Percentiles rank a stretch among this genome's conserved stretches.
Evolutionary conservation across 2,329 filamentous ascomycete species (phyloP).

Genomic region (Aaosphaeria arxii): DNA sequence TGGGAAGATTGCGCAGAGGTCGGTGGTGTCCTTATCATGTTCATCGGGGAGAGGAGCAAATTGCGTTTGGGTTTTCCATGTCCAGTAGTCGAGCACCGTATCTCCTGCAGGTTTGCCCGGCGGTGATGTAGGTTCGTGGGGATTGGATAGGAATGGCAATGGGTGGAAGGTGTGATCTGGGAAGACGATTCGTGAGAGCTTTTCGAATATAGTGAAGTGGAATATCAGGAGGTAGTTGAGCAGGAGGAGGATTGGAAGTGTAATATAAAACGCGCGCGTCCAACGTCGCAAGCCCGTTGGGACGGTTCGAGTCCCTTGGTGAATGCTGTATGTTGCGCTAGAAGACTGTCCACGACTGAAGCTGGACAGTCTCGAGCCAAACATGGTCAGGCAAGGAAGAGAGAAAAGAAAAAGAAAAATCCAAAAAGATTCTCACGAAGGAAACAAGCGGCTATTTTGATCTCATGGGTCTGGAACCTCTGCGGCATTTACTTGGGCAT

Average conservation of each 20-base stretch:
- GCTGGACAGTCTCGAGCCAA: no score
- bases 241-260: slow-evolving; percentile 5
- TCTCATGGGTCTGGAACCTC: no score
- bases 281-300: slow-evolving; percentile 2
- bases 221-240: slow-evolving; percentile 10
- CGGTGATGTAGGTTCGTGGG: not conserved
- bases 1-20: slow-evolving; percentile 26
- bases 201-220: slow-evolving; percentile 2
- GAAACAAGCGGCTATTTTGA: no score
- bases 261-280: slow-evolving; percentile 6
- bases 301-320: no score
- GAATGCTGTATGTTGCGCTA: not conserved
- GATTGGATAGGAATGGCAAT: slow-evolving; percentile 3
- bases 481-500: no score
- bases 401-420: no score
- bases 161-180: slow-evolving; percentile 9
- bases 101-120: not conserved
- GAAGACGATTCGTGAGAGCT: slow-evolving; percentile 3
- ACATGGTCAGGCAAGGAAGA: no score
- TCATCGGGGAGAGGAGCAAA: not conserved
- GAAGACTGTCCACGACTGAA: no score
- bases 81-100: slow-evolving; percentile 11
- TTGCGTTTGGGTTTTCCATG: slow-evolving; percentile 9
- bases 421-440: no score
- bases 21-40: not conserved